These are phyloP conservation scores for Kokia cookei DNA, from an alignment of 441 rosid genomes.

Conservation along the genomic window DNA sequence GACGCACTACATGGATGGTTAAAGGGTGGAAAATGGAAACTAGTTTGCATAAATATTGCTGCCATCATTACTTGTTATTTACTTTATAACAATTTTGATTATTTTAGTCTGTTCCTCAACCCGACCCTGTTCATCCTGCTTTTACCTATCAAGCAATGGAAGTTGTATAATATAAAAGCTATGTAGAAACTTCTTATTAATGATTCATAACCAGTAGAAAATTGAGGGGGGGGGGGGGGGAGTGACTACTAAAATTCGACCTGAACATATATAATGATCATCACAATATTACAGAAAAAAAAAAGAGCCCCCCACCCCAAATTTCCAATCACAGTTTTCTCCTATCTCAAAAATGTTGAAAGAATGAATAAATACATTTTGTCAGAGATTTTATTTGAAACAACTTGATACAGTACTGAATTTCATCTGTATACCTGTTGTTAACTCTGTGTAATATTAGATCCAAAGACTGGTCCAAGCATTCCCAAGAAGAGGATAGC, in stretches of 20 bases:
- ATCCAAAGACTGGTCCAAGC: background rate
- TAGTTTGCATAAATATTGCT: background rate
- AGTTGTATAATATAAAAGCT: background rate
- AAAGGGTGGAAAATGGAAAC: background rate
- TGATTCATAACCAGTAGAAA: background rate
- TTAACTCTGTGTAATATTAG: background rate
- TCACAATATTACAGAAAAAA: background rate
- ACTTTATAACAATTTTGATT: background rate
- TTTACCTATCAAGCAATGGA: background rate
- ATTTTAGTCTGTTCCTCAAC: background rate
- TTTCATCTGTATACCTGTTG: conserved; percentile 14
- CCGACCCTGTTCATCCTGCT: background rate
- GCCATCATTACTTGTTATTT: background rate
- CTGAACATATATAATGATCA: background rate
- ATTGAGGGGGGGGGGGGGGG: no score
- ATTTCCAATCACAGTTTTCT: background rate
- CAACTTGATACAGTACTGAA: conserved; percentile 6
- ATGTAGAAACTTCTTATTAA: background rate
- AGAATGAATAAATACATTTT: conserved; percentile 7
- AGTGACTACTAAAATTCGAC: background rate
- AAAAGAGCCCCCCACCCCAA: background rate
- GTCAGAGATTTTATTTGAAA: conserved; percentile 1
- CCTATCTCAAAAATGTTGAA: conserved; percentile 8
- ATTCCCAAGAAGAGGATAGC: conserved; percentile 1
- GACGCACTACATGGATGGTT: background rate